Conservation (phyloP, 352 stramenopile genomes). For the Phytopythium mirpurense region DNA sequence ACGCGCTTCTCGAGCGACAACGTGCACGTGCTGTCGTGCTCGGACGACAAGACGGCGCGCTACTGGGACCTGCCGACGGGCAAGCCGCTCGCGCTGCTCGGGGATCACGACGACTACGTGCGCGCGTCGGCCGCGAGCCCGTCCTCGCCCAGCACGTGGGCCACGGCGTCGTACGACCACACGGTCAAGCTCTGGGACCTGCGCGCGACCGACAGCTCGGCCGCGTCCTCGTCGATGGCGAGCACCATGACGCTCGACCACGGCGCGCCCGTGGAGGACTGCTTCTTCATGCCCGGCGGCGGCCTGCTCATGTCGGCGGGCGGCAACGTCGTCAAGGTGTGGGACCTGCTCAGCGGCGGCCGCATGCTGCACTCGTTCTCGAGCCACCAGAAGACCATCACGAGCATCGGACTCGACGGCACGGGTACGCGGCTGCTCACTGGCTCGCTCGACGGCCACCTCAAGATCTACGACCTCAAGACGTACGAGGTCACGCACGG, state of each 20-base stretch:
- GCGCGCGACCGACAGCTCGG: conserved; percentile 59
- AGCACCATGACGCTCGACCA: conserved; percentile 70
- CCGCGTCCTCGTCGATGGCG: conserved; percentile 42
- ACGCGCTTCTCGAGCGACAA: conserved; percentile 81
- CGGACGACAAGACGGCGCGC: conserved; percentile 86
- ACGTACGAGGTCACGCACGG: conserved; percentile 88
- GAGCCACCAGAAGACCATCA: conserved; percentile 95
- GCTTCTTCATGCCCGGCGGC: conserved; percentile 82
- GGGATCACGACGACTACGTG: conserved; percentile 88
- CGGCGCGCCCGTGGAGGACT: conserved; percentile 85
- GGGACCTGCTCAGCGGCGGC: conserved; percentile 88
- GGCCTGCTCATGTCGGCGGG: conserved; percentile 81
- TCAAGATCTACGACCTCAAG: conserved; percentile 93
- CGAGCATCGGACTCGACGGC: conserved; percentile 83
- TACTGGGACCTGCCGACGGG: conserved; percentile 88
- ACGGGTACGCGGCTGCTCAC: conserved; percentile 87
- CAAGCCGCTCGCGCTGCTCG: conserved; percentile 65
- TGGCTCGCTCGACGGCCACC: conserved; percentile 86
- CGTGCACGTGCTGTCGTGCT: conserved; percentile 85
- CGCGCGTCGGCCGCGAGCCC: conserved; percentile 66
- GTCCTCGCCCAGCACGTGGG: conserved; percentile 76
- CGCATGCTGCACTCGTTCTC: conserved; percentile 85
- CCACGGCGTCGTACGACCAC: conserved; percentile 90
- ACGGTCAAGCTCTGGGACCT: conserved; percentile 92
- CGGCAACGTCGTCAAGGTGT: conserved; percentile 90